These are phyloP conservation scores for Candida parachauliodes DNA, from an alignment of 805 yeast genomes.

Conservation along the genomic window DNA sequence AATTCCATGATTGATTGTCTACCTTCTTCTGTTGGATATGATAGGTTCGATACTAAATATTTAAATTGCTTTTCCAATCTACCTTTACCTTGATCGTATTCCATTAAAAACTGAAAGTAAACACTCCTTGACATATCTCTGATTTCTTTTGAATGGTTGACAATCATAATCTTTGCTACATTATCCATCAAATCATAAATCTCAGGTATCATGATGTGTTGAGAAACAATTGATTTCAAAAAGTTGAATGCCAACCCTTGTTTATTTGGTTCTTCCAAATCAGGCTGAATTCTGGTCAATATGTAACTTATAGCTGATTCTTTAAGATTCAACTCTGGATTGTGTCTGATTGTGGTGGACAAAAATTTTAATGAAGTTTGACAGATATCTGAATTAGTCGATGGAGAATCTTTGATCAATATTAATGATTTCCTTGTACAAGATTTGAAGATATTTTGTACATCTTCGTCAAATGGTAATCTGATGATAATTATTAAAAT, in stretches of 20 bases:
- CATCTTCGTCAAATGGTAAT: conserved; percentile 57
- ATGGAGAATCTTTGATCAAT: conserved; percentile 70
- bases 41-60: conserved; percentile 72
- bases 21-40: conserved; percentile 83
- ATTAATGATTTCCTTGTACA: conserved; percentile 59
- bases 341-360: conserved; percentile 68
- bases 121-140: conserved; percentile 81
- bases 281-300: conserved; percentile 72
- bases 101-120: conserved; percentile 83
- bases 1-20: conserved; percentile 89
- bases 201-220: conserved; percentile 77
- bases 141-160: conserved; percentile 78
- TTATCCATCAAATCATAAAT: conserved; percentile 84
- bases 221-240: conserved; percentile 70
- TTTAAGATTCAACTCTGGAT: conserved; percentile 60
- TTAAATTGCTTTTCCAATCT: conserved; percentile 79
- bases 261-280: conserved; percentile 81
- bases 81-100: conserved; percentile 89
- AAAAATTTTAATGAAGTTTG: conserved; percentile 76
- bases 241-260: conserved; percentile 89
- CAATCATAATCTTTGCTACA: conserved; percentile 81
- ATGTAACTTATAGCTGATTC: conserved; percentile 72
- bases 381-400: conserved; percentile 73
- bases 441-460: conserved; percentile 49
- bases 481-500: conserved; percentile 58